Percentiles rank a stretch among this genome's conserved stretches.
phyloP scores from a whole-genome alignment of 768 basidiomycete species.

The Mycena leptocephala region DNA sequence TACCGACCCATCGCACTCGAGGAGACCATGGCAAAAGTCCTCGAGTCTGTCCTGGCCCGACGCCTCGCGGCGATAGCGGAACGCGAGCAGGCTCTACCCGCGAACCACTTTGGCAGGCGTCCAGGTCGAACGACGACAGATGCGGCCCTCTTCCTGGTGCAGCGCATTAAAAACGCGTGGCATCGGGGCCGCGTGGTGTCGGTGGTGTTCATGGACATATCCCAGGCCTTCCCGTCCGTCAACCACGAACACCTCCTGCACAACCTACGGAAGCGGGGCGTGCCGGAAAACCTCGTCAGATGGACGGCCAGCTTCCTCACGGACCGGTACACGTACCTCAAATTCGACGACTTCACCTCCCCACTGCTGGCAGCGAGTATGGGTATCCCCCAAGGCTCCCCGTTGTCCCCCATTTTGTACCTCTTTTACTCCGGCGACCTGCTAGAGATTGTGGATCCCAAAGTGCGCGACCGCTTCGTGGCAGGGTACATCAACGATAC shows the following conservation, averaged over 20 bases:
- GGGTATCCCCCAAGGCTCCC: slow-evolving; percentile 51
- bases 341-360: slow-evolving; percentile 45
- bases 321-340: slow-evolving; percentile 35
- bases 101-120: slow-evolving; percentile 34
- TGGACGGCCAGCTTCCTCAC: slow-evolving; percentile 36
- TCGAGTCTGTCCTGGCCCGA: slow-evolving; percentile 22
- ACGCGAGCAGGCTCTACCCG: neutral
- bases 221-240: slow-evolving; percentile 16
- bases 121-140: slow-evolving; percentile 34
- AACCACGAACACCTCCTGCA: slow-evolving; percentile 15
- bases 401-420: slow-evolving; percentile 47
- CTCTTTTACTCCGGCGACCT: slow-evolving; percentile 49
- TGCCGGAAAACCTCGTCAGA: slow-evolving; percentile 30
- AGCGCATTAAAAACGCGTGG: slow-evolving; percentile 35
- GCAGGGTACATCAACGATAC: neutral
- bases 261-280: slow-evolving; percentile 13
- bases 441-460: slow-evolving; percentile 1
- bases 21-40: slow-evolving; percentile 34
- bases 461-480: neutral
- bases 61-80: slow-evolving; percentile 16
- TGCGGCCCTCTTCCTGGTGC: slow-evolving; percentile 25
- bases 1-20: slow-evolving; percentile 49
- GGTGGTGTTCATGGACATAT: slow-evolving; percentile 11
- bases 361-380: slow-evolving; percentile 30
- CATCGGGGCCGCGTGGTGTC: slow-evolving; percentile 8